Base-by-base conservation (phyloP, 176 grass and related monocot genomes). In the Eragrostis curvula region DNA sequence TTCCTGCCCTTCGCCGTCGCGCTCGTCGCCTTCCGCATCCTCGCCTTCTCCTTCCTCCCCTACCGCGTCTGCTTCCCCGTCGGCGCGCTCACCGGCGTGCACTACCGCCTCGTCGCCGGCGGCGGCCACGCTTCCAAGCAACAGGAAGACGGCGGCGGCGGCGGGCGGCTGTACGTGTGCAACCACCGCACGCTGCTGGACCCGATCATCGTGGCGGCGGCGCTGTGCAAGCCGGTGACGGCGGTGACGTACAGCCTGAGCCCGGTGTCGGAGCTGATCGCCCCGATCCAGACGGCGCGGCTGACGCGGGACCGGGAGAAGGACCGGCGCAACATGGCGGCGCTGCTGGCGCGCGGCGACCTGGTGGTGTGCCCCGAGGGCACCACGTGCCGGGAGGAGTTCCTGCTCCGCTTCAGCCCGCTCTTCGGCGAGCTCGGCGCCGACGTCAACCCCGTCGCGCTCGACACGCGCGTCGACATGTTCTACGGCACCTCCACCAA, bases 281-380 rank as follows among this genome's bases (percentile, higher is more conserved):
- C 94, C 32, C 94, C 94, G 9, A 91, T 93, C 66, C 71, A 75
- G 11, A 93, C 90, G 7, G 86, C 83, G 18, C 55, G 90, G 67
- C 81, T 97, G 74, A 89, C 94, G 24, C 84, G 94, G 9, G 62
- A 91, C 80, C 64, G 89, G 36, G 94, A 87, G 62, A 52, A 89
- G 70, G 94, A 97, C 66, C 76, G 21, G 52, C 39, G 80, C 14
- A 72, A 64, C 71, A 97, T 97, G 94, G 79, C 71, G 45, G 74
- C 68, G 39, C 28, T 89, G 20, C 69, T 97, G 32, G 71, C 70
- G 27, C 83, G 41, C 1, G 88, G 93, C 5, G 85, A 87, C 71
- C 75, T 96, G 29, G 88, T 93, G 53, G 90, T 97, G 42, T 97
- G 94, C 83, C 94, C 94, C 4, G 90, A 97, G 77, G 94, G 94